A percentile compares a stretch with the other conserved stretches of the same genome.
phyloP scores from a whole-genome alignment of 805 yeast species.

The Ogataea minuta region DNA sequence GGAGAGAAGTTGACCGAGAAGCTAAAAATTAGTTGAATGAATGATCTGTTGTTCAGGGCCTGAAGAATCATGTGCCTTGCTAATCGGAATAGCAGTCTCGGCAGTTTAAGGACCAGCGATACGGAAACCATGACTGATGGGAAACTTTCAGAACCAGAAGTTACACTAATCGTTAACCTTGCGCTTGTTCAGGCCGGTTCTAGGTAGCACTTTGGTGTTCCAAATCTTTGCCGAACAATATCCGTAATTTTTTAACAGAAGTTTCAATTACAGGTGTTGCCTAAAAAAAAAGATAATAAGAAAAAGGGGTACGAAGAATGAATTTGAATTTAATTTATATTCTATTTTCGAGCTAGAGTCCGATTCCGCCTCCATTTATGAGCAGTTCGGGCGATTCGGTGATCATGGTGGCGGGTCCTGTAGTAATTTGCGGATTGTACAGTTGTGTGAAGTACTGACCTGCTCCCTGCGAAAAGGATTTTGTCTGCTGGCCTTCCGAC shows the following conservation, averaged over 20 bases:
- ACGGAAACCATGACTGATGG: conserved; percentile 8
- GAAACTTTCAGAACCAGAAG: background rate
- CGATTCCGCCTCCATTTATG: conserved; percentile 7
- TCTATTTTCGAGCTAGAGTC: background rate
- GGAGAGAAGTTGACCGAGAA: conserved; percentile 52
- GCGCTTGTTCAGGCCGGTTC: no score
- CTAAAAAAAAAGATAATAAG: no score
- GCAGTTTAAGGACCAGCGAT: conserved; percentile 9
- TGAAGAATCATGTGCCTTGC: conserved; percentile 18
- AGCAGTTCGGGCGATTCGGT: conserved; percentile 6
- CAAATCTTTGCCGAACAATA: no score
- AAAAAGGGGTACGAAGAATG: no score
- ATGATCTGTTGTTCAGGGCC: conserved; percentile 18
- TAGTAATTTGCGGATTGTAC: conserved; percentile 12
- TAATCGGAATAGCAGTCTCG: conserved; percentile 14
- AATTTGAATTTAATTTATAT: no score
- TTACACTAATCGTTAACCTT: no score
- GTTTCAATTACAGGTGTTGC: no score
- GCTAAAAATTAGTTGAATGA: conserved; percentile 39
- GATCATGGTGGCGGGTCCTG: conserved; percentile 5
- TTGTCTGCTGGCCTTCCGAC: conserved; percentile 1
- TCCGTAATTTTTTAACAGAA: no score
- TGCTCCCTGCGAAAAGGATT: conserved; percentile 7
- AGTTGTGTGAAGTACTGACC: conserved; percentile 17
- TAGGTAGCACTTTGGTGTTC: no score